phyloP scores from a whole-genome alignment of 257 asterid genomes.

The Solanum boliviense region DNA sequence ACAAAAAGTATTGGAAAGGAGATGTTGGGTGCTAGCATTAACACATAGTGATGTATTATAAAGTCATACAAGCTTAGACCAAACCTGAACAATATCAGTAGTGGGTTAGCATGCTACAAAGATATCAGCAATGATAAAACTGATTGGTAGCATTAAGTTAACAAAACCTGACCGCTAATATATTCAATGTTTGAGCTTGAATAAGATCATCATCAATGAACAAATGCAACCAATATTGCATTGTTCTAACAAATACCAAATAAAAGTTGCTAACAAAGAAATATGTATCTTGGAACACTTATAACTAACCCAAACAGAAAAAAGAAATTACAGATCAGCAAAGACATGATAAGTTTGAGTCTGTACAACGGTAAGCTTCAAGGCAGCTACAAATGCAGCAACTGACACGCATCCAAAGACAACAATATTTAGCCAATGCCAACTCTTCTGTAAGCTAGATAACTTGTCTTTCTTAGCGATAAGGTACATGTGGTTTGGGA shows the following conservation, averaged over 20 bases:
- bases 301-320: background rate
- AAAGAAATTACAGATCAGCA: conserved; percentile 48
- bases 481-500: conserved; percentile 95
- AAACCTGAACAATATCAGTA: background rate
- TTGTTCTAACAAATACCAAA: background rate
- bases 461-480: conserved; percentile 52
- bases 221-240: background rate
- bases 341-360: conserved; percentile 53
- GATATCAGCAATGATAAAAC: background rate
- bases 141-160: background rate
- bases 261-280: background rate
- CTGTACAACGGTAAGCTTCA: conserved; percentile 60
- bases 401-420: conserved; percentile 48
- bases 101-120: background rate
- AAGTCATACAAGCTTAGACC: background rate
- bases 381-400: conserved; percentile 67
- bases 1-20: background rate
- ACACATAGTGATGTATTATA: background rate
- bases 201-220: background rate
- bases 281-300: background rate
- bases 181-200: background rate
- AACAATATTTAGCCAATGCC: conserved; percentile 86
- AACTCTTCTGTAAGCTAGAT: conserved; percentile 41
- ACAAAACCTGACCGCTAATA: background rate
- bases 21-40: background rate